Percentiles rank a stretch among this genome's conserved stretches.
These are phyloP conservation scores for Saccharum hybrid DNA, from an alignment of 202 grass and related monocot species.

Conservation along the genomic window DNA sequence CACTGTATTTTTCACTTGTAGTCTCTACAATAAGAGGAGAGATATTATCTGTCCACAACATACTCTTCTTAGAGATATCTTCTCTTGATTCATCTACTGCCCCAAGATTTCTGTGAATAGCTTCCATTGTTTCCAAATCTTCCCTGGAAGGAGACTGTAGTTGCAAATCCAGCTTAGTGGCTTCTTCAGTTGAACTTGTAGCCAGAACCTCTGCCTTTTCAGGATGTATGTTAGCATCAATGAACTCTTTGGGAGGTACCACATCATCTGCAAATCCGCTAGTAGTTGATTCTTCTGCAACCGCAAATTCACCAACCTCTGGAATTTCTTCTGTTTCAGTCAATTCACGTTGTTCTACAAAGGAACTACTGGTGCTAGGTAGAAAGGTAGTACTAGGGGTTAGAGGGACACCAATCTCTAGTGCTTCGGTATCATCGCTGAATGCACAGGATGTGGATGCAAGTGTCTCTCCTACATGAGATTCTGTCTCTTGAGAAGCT, in stretches of 20 bases:
- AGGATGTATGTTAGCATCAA: slow-evolving; percentile 21
- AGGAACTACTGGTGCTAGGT: slow-evolving; percentile 8
- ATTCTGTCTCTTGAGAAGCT: slow-evolving; percentile 29
- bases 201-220: slow-evolving; percentile 39
- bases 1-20: slow-evolving; percentile 41
- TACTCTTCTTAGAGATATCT: slow-evolving; percentile 48
- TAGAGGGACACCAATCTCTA: slow-evolving; percentile 6
- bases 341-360: slow-evolving; percentile 1
- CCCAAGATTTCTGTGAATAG: slow-evolving; percentile 50
- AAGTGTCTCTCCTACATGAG: slow-evolving; percentile 23
- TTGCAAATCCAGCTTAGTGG: slow-evolving; percentile 27
- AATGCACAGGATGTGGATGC: neutral
- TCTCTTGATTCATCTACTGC: slow-evolving; percentile 54
- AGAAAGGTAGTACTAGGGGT: slow-evolving; percentile 20
- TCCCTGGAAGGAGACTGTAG: slow-evolving; percentile 35
- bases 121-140: slow-evolving; percentile 36
- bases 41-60: slow-evolving; percentile 32
- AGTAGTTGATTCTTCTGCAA: slow-evolving; percentile 46
- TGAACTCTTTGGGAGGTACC: slow-evolving; percentile 35
- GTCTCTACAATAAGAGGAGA: slow-evolving; percentile 28
- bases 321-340: too few species aligned
- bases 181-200: slow-evolving; percentile 40
- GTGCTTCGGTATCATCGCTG: slow-evolving; percentile 36
- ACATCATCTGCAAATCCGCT: slow-evolving; percentile 35
- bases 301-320: slow-evolving; percentile 8